These are phyloP conservation scores for Fragaria vesca DNA, from an alignment of 306 rosid species.

Conservation along the genomic window DNA sequence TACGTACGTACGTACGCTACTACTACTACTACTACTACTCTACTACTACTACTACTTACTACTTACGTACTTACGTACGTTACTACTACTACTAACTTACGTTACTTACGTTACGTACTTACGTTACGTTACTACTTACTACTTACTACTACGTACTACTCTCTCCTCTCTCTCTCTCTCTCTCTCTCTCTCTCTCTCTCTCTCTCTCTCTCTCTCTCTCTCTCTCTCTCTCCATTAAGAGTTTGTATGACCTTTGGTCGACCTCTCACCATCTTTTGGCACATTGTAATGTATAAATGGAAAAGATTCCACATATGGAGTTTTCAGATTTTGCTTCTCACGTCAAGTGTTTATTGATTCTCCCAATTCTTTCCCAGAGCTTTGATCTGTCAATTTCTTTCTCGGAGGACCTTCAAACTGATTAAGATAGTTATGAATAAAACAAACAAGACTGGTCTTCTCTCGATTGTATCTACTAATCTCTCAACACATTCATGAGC, in stretches of 20 bases:
- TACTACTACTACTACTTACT: no score
- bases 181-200: no score
- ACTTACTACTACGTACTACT: no score
- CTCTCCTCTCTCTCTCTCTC: no score
- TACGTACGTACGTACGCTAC: no score
- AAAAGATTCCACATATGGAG: constrained; percentile 10
- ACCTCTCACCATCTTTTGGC: not conserved
- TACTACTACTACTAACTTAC: no score
- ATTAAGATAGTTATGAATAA: not conserved
- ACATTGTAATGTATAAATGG: not conserved
- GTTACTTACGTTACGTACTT: no score
- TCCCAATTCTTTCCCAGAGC: not conserved
- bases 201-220: not conserved
- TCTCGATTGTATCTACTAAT: not conserved
- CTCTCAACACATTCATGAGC: no score
- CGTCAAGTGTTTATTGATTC: not conserved
- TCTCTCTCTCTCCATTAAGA: constrained; percentile 8
- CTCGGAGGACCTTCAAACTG: not conserved
- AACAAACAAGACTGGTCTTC: not conserved
- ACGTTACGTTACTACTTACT: no score
- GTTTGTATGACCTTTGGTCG: constrained; percentile 1
- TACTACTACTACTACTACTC: no score
- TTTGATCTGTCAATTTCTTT: not conserved
- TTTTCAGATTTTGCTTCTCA: not conserved
- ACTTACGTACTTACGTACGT: no score